A percentile compares a stretch with the other conserved stretches of the same genome.
These are phyloP conservation scores for Amesomyces nigricolor DNA, from an alignment of 2,329 filamentous ascomycete species.

Conservation along the genomic window DNA sequence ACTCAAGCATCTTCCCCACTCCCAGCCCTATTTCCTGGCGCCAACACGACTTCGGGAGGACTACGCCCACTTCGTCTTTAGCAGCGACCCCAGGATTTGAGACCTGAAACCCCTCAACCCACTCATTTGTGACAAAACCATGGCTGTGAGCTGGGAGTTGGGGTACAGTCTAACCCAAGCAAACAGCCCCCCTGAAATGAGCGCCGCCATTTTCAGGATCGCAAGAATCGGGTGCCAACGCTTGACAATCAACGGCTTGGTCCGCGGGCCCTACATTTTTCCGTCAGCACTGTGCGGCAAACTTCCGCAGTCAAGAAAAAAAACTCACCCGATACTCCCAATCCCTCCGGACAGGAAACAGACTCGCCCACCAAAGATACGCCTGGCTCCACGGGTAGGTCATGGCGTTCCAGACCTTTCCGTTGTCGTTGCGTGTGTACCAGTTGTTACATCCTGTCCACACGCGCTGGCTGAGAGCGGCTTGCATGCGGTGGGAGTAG, in stretches of 20 bases:
- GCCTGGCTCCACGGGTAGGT: constrained; percentile 35
- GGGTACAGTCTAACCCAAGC: constrained; percentile 5
- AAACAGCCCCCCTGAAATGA: not conserved
- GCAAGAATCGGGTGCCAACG: not conserved
- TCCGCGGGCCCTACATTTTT: not conserved
- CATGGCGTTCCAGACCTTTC: constrained; percentile 31
- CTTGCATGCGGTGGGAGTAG: constrained; percentile 32
- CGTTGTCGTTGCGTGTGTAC: constrained; percentile 30
- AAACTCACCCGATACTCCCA: constrained; percentile 32
- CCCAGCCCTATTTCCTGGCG: too few relatives aligned
- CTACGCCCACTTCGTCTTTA: too few relatives aligned
- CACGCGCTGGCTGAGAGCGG: constrained; percentile 31
- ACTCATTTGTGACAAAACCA: not conserved
- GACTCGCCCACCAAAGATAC: constrained; percentile 33
- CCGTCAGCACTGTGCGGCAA: not conserved
- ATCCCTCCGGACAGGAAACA: constrained; percentile 34
- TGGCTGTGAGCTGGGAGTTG: not conserved
- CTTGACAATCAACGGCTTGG: constrained; percentile 5
- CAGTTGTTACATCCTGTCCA: constrained; percentile 35
- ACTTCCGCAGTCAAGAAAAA: not conserved
- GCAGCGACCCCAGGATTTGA: not conserved
- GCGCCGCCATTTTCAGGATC: not conserved
- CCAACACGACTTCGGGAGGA: too few relatives aligned
- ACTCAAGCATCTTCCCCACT: too few relatives aligned
- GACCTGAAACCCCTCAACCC: not conserved